Percentiles rank a stretch among this genome's conserved stretches.
Evolutionary conservation across 108 stramenopile species (phyloP).

Genomic region (Skeletonema grethae): DNA sequence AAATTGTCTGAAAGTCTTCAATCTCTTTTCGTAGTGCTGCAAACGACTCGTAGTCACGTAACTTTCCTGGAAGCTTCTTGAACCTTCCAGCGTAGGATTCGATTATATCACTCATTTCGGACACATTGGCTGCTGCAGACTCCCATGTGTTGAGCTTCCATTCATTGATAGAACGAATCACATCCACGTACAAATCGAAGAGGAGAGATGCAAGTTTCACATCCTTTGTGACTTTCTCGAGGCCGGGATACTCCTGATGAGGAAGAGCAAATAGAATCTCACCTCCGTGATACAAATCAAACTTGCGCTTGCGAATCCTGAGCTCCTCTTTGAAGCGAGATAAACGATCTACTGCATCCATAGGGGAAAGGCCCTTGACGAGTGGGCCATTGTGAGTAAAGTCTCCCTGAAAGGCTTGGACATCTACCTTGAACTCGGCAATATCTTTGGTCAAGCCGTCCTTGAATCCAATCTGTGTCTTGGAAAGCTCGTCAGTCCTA

Average conservation of each 20-base stretch:
- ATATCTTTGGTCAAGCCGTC: constrained; percentile 76
- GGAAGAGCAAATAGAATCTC: constrained; percentile 88
- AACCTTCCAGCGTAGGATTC: constrained; percentile 75
- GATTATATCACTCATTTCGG: constrained; percentile 80
- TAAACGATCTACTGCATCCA: constrained; percentile 89
- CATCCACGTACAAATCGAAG: constrained; percentile 87
- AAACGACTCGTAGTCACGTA: constrained; percentile 87
- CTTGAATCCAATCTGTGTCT: constrained; percentile 77
- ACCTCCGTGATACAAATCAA: constrained; percentile 81
- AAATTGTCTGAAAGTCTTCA: constrained; percentile 83
- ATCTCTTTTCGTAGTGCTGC: constrained; percentile 77
- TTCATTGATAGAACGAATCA: constrained; percentile 79
- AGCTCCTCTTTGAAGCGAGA: constrained; percentile 86
- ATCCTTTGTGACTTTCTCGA: constrained; percentile 83
- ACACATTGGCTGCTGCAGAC: constrained; percentile 67
- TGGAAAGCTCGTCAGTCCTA: constrained; percentile 80
- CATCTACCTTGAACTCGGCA: constrained; percentile 72
- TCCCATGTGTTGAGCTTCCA: constrained; percentile 86
- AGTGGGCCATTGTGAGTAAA: constrained; percentile 82
- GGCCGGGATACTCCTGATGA: constrained; percentile 80
- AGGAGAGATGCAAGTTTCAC: constrained; percentile 84
- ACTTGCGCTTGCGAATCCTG: constrained; percentile 86
- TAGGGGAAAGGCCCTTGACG: constrained; percentile 80
- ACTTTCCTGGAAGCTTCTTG: constrained; percentile 86
- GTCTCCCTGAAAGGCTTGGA: constrained; percentile 51